These are phyloP conservation scores for Dryas drummondii DNA, from an alignment of 306 rosid genomes.

Conservation along the genomic window DNA sequence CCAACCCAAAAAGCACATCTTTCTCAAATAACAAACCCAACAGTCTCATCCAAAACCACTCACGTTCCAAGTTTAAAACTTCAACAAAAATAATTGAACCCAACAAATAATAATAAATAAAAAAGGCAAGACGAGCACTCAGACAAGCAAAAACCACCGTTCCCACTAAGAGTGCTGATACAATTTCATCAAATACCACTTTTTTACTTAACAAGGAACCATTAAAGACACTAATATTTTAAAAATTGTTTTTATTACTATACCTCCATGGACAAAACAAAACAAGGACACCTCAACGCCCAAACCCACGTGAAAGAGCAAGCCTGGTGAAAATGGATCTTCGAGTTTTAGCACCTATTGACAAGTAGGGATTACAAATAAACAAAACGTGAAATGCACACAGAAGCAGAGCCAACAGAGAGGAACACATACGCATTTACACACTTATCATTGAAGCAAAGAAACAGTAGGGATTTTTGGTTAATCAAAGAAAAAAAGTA, in stretches of 20 bases:
- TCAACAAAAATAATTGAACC: not conserved
- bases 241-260: slow-evolving; percentile 18
- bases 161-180: slow-evolving; percentile 24
- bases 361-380: not conserved
- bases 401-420: no score
- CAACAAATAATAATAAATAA: slow-evolving; percentile 1
- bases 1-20: slow-evolving; percentile 45
- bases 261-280: slow-evolving; percentile 27
- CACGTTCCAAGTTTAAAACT: slow-evolving; percentile 21
- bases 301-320: not conserved
- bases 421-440: no score
- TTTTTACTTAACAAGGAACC: slow-evolving; percentile 26
- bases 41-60: slow-evolving; percentile 25
- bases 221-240: slow-evolving; percentile 8
- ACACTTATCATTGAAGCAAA: no score
- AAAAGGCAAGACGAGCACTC: slow-evolving; percentile 15
- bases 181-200: slow-evolving; percentile 48
- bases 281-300: slow-evolving; percentile 14
- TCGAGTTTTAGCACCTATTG: not conserved
- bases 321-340: not conserved
- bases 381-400: no score
- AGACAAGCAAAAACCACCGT: slow-evolving; percentile 34
- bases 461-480: no score
- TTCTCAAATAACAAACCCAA: slow-evolving; percentile 28
- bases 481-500: no score